A percentile compares a stretch with the other conserved stretches of the same genome.
phyloP scores from a whole-genome alignment of 1,284 basidiomycete species.

The Exsudoporus floridanus region DNA sequence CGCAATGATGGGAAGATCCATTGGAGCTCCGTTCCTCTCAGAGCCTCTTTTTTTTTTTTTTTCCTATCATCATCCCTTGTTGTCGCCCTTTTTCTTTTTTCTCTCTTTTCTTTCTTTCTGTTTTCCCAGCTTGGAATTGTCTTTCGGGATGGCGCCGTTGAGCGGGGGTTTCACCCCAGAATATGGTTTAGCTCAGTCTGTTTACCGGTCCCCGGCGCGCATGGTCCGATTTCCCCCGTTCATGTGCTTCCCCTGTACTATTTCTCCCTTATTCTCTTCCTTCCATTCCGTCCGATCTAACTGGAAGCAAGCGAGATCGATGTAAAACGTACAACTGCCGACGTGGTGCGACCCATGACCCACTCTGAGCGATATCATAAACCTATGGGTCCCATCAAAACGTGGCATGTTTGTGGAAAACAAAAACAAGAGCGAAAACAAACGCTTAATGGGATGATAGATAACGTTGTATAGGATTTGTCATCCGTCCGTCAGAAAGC shows the following conservation, averaged over 20 bases:
- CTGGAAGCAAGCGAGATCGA: neutral
- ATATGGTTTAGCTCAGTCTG: constrained; percentile 2
- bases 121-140: neutral
- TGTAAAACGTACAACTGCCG: neutral
- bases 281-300: constrained; percentile 8
- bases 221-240: neutral
- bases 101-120: neutral
- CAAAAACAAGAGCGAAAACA: neutral
- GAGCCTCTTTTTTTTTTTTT: neutral
- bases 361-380: neutral
- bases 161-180: neutral
- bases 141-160: neutral
- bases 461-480: neutral
- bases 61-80: no score
- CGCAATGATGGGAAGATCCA: neutral
- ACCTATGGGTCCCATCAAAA: neutral
- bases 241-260: constrained; percentile 1
- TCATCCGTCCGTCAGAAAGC: neutral
- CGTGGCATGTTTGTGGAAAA: no score
- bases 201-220: neutral
- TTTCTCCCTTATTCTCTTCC: neutral
- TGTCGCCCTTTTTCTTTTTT: neutral
- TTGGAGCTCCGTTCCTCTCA: neutral
- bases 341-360: neutral
- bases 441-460: neutral